A percentile compares a stretch with the other conserved stretches of the same genome.
These are phyloP conservation scores for Lentithecium fluviatile DNA, from an alignment of 495 filamentous ascomycete genomes.

Conservation along the genomic window DNA sequence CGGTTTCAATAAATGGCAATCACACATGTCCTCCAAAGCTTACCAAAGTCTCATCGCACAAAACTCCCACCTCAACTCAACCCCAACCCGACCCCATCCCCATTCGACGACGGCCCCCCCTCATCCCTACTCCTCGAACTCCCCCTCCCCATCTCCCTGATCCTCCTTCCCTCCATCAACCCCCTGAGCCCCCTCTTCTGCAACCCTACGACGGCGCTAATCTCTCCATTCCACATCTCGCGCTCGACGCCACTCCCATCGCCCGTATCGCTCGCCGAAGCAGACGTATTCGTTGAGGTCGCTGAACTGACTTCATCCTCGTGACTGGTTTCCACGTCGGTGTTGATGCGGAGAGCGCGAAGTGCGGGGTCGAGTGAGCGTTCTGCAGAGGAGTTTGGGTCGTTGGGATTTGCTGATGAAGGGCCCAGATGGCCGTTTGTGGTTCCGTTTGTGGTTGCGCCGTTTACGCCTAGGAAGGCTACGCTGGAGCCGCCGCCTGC, in stretches of 20 bases:
- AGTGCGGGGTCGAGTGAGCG: conserved; percentile 31
- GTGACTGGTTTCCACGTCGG: conserved; percentile 34
- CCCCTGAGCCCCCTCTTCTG: conserved; percentile 92
- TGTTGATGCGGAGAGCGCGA: conserved; percentile 40
- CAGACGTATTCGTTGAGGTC: conserved; percentile 27
- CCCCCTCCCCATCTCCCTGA: conserved; percentile 52
- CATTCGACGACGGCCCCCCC: neutral
- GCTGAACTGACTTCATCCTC: conserved; percentile 31
- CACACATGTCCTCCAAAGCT: no score
- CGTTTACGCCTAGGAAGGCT: conserved; percentile 34
- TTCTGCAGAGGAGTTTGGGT: neutral
- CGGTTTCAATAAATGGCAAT: no score
- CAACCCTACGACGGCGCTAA: conserved; percentile 91
- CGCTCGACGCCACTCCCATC: conserved; percentile 34
- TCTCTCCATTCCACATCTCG: conserved; percentile 77
- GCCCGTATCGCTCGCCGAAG: conserved; percentile 33
- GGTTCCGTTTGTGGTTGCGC: conserved; percentile 6
- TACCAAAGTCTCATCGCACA: no score
- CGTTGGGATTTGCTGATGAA: neutral
- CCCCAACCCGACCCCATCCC: no score
- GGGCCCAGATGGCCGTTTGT: conserved; percentile 2
- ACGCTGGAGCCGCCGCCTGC: conserved; percentile 81
- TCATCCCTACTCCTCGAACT: conserved; percentile 26
- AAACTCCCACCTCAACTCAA: no score
- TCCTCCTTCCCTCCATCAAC: conserved; percentile 88